These are phyloP conservation scores for Stereum hirsutum DNA, from an alignment of 1,284 basidiomycete species.

Conservation along the genomic window DNA sequence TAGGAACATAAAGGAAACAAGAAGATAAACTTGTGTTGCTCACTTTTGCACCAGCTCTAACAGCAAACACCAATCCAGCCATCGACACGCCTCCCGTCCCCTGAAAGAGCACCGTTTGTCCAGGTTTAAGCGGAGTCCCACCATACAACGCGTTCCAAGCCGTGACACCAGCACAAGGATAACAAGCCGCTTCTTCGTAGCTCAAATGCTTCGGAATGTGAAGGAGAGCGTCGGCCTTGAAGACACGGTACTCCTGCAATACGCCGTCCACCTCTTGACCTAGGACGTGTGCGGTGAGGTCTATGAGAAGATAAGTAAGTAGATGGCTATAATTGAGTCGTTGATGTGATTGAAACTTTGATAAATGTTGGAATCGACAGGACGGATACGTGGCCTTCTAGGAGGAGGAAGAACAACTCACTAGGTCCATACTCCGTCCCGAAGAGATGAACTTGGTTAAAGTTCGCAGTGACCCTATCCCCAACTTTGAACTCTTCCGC, in stretches of 20 bases:
- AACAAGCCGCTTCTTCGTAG: constrained; percentile 42
- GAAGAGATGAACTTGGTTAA: constrained; percentile 1
- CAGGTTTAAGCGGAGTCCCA: constrained; percentile 3
- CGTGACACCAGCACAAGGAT: constrained; percentile 20
- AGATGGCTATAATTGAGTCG: background rate
- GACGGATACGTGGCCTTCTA: too few species aligned
- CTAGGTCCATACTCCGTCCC: background rate
- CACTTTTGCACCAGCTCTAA: constrained; percentile 37
- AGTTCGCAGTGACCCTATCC: constrained; percentile 1
- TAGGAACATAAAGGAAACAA: background rate
- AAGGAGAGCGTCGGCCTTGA: constrained; percentile 20
- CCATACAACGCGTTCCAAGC: constrained; percentile 8
- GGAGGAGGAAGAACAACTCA: background rate
- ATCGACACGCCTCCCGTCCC: constrained; percentile 14
- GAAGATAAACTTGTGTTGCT: background rate
- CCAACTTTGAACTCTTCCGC: constrained; percentile 2
- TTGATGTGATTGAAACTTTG: background rate
- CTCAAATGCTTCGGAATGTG: constrained; percentile 33
- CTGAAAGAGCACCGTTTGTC: constrained; percentile 7
- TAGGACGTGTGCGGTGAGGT: background rate
- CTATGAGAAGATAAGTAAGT: background rate
- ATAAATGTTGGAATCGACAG: background rate
- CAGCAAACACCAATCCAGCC: constrained; percentile 10
- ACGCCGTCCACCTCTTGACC: constrained; percentile 9
- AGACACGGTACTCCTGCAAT: constrained; percentile 36